A percentile compares a stretch with the other conserved stretches of the same genome.
These are phyloP conservation scores for Chalciporus sp. DNA, from an alignment of 1,284 basidiomycete genomes.

Conservation along the genomic window DNA sequence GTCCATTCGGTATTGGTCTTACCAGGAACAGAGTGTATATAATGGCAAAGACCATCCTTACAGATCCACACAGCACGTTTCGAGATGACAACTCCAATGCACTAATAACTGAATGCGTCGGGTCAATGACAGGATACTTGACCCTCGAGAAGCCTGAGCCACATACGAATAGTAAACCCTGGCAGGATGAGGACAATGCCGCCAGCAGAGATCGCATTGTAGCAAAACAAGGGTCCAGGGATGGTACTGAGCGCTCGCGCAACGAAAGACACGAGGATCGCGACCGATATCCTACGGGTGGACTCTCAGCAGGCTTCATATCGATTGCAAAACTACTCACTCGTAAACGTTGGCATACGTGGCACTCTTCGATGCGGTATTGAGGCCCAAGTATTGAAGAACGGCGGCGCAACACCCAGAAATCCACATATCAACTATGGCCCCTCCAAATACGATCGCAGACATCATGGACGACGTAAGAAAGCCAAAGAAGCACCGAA, in stretches of 20 bases:
- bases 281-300: constrained; percentile 68
- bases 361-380: constrained; percentile 75
- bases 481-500: constrained; percentile 73
- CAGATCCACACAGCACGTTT: constrained; percentile 84
- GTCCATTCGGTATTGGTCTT: constrained; percentile 13
- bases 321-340: constrained; percentile 48
- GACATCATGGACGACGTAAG: constrained; percentile 77
- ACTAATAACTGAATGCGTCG: constrained; percentile 61
- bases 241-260: constrained; percentile 75
- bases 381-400: constrained; percentile 76
- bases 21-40: constrained; percentile 86
- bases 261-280: constrained; percentile 81
- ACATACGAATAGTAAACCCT: constrained; percentile 76
- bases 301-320: not conserved
- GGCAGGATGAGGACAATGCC: constrained; percentile 81
- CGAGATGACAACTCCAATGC: constrained; percentile 83
- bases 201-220: constrained; percentile 80
- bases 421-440: constrained; percentile 80
- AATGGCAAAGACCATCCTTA: constrained; percentile 85
- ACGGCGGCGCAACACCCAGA: constrained; percentile 71
- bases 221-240: constrained; percentile 73
- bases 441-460: constrained; percentile 81
- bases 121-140: constrained; percentile 9
- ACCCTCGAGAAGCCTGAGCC: constrained; percentile 12
- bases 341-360: constrained; percentile 91